Evolutionary conservation across 73 alveolate species (phyloP).

Genomic region (Durusdinium trenchii): DNA sequence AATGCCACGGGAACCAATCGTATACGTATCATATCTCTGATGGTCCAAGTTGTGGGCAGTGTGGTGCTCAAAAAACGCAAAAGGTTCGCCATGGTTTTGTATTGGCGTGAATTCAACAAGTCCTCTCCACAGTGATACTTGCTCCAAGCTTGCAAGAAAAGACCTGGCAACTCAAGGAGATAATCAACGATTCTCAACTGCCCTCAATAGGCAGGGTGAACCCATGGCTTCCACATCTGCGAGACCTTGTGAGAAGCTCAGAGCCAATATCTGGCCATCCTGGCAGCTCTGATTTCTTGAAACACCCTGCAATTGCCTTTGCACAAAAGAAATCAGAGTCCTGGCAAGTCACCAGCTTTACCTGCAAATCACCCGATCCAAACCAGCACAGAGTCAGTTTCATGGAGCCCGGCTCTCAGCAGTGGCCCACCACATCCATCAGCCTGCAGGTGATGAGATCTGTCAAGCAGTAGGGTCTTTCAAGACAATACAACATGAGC

Average conservation of each 20-base stretch:
- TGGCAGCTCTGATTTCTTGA: not conserved
- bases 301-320: not conserved
- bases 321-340: not conserved
- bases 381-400: not conserved
- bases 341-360: conserved; percentile 77
- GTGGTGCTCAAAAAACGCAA: too few relatives aligned
- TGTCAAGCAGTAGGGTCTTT: too few relatives aligned
- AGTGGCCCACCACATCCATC: conserved; percentile 79
- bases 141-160: conserved; percentile 73
- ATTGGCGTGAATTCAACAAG: too few relatives aligned
- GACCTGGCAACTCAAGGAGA: conserved; percentile 5
- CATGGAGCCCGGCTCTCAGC: conserved; percentile 19
- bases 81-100: too few relatives aligned
- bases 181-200: not conserved
- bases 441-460: too few relatives aligned
- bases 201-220: not conserved
- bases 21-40: too few relatives aligned
- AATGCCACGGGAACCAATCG: not conserved
- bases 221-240: conserved; percentile 94
- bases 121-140: conserved; percentile 63
- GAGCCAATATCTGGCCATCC: conserved; percentile 92
- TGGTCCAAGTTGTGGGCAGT: too few relatives aligned
- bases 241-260: conserved; percentile 89
- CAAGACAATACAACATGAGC: not conserved
- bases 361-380: not conserved